Percentiles rank a stretch among this genome's conserved stretches.
Conservation (phyloP, 306 rosid genomes). For the Cicer bijugum region DNA sequence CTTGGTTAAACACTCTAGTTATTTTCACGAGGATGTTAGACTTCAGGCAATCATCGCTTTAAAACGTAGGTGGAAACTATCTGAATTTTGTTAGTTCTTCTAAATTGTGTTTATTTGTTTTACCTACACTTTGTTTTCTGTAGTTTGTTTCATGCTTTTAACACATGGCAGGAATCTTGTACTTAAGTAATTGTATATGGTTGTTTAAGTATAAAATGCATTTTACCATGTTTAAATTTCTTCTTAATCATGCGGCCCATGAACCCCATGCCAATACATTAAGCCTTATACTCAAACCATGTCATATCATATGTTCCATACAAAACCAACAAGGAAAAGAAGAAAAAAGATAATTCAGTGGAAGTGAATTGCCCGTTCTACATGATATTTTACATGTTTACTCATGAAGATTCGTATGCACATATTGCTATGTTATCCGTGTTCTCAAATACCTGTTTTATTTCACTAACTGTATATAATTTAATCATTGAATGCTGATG, state of each 20-base stretch:
- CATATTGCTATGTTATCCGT: not conserved
- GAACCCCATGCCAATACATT: conserved; percentile 2
- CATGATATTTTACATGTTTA: conserved; percentile 28
- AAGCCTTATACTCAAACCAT: conserved; percentile 16
- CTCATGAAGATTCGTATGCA: conserved; percentile 1
- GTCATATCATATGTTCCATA: conserved; percentile 12
- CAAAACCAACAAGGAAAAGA: conserved; percentile 23
- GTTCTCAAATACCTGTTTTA: conserved; percentile 19
- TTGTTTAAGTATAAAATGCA: conserved; percentile 29
- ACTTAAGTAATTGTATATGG: conserved; percentile 16
- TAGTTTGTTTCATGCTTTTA: conserved; percentile 13
- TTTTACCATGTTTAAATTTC: conserved; percentile 24
- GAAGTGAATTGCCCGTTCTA: conserved; percentile 28
- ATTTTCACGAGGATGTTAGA: conserved; percentile 98
- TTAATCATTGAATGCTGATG: conserved; percentile 37
- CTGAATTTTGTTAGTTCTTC: conserved; percentile 17
- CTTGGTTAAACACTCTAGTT: conserved; percentile 73
- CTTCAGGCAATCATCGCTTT: conserved; percentile 88
- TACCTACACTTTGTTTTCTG: conserved; percentile 23
- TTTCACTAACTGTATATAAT: not conserved
- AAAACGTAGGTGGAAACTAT: conserved; percentile 70
- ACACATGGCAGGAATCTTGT: conserved; percentile 17
- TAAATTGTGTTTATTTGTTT: conserved; percentile 19
- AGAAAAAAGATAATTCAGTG: conserved; percentile 17
- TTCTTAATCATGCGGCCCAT: conserved; percentile 27